phyloP scores from a whole-genome alignment of 2,329 filamentous ascomycete species.

The Trichophyton rubrum region DNA sequence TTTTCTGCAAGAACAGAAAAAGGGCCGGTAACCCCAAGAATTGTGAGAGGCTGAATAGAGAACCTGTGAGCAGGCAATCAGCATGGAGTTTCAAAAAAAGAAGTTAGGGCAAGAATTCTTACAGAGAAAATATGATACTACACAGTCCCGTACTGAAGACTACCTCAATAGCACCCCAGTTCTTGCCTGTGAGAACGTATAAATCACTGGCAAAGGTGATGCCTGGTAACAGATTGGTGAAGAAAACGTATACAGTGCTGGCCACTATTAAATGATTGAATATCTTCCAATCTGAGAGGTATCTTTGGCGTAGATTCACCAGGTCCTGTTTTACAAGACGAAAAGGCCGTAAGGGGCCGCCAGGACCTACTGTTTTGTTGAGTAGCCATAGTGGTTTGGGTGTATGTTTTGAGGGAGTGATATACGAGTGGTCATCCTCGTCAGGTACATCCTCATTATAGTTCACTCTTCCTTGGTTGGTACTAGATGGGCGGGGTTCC shows the following conservation, averaged over 20 bases:
- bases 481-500: neutral
- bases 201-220: slow-evolving; percentile 56
- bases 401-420: slow-evolving; percentile 28
- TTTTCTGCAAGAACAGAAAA: slow-evolving; percentile 44
- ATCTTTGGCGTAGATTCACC: slow-evolving; percentile 36
- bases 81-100: neutral
- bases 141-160: slow-evolving; percentile 55
- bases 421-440: slow-evolving; percentile 25
- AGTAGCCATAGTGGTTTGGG: slow-evolving; percentile 11
- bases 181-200: slow-evolving; percentile 48
- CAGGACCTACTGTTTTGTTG: slow-evolving; percentile 17
- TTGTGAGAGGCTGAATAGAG: slow-evolving; percentile 48
- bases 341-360: slow-evolving; percentile 40
- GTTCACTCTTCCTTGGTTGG: neutral
- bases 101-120: slow-evolving; percentile 3
- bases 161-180: slow-evolving; percentile 55
- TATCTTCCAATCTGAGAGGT: slow-evolving; percentile 42
- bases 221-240: slow-evolving; percentile 53
- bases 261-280: slow-evolving; percentile 55
- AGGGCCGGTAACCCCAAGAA: slow-evolving; percentile 53
- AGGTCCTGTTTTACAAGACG: slow-evolving; percentile 42
- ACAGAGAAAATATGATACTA: slow-evolving; percentile 51
- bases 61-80: slow-evolving; percentile 24
- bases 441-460: slow-evolving; percentile 8
- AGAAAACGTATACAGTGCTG: slow-evolving; percentile 54